Percentiles rank a stretch among this genome's conserved stretches.
Evolutionary conservation across 345 rosid genomes (phyloP).

Genomic region (Populus ilicifolia): DNA sequence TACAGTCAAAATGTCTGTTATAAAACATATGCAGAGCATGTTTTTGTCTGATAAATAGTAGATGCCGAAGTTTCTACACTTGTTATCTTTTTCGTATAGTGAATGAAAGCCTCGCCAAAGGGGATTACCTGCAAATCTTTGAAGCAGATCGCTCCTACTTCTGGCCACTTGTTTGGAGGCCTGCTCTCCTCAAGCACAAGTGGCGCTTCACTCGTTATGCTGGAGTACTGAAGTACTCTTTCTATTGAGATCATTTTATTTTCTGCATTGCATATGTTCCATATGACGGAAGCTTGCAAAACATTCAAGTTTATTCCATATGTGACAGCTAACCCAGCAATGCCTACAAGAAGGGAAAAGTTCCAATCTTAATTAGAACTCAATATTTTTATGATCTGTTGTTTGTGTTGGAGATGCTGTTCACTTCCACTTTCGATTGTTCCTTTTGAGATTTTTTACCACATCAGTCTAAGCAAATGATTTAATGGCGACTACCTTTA

Average conservation of each 20-base stretch:
- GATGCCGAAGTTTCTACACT: not conserved
- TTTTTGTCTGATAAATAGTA: not conserved
- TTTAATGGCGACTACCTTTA: no score
- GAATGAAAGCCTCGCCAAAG: not conserved
- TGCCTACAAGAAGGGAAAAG: slow-evolving; percentile 43
- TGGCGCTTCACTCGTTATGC: slow-evolving; percentile 70
- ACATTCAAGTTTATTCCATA: slow-evolving; percentile 87
- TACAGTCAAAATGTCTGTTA: not conserved
- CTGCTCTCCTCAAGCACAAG: slow-evolving; percentile 51
- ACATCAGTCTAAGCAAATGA: not conserved
- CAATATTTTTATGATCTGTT: not conserved
- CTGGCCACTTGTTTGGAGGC: slow-evolving; percentile 82
- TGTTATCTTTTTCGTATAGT: not conserved
- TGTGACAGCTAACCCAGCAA: slow-evolving; percentile 91
- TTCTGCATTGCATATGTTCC: slow-evolving; percentile 90
- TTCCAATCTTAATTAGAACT: not conserved
- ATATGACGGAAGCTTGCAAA: slow-evolving; percentile 75
- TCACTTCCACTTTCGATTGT: not conserved
- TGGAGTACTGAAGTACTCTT: slow-evolving; percentile 82
- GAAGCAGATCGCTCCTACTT: slow-evolving; percentile 68
- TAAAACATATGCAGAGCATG: not conserved
- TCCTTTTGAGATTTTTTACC: not conserved
- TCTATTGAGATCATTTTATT: slow-evolving; percentile 91
- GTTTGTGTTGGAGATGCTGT: not conserved
- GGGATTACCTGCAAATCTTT: slow-evolving; percentile 60